Percentiles rank a stretch among this genome's conserved stretches.
These are phyloP conservation scores for Malassezia brasiliensis DNA, from an alignment of 1,284 basidiomycete species.

Conservation along the genomic window DNA sequence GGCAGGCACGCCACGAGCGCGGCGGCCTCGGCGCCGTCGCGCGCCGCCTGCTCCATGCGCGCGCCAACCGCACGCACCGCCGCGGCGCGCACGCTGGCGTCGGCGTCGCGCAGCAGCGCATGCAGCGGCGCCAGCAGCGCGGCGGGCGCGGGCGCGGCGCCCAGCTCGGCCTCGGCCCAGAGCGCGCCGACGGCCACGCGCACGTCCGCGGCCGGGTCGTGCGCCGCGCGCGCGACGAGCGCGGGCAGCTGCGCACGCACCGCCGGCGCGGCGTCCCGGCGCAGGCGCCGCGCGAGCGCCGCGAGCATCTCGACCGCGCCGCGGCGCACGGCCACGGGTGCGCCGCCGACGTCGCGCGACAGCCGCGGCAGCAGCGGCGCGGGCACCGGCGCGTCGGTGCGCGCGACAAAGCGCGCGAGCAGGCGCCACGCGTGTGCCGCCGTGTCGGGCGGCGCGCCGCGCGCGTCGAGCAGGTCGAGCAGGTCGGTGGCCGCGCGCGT, in stretches of 20 bases:
- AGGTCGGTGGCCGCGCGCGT: background rate
- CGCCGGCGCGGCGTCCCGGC: background rate
- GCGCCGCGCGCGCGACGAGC: background rate
- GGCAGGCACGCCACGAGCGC: background rate
- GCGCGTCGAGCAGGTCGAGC: background rate
- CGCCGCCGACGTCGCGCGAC: background rate
- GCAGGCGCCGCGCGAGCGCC: background rate
- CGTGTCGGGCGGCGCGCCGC: too few species aligned
- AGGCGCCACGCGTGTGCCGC: background rate
- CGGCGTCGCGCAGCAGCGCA: background rate
- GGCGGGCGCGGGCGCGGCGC: background rate
- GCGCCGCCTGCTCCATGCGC: constrained; percentile 1
- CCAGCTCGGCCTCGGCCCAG: background rate
- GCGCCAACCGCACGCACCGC: constrained; percentile 10
- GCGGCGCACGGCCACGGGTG: background rate
- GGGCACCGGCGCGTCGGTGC: background rate
- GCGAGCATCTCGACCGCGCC: background rate
- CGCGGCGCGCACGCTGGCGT: constrained; percentile 3
- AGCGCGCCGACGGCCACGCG: background rate
- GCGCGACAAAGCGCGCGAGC: background rate
- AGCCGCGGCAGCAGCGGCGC: background rate
- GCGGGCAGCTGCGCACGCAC: background rate
- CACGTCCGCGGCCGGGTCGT: background rate
- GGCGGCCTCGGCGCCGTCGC: background rate
- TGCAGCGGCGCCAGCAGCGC: background rate